phyloP scores from a whole-genome alignment of 2,329 filamentous ascomycete species.

The Neoarthrinium moseri region DNA sequence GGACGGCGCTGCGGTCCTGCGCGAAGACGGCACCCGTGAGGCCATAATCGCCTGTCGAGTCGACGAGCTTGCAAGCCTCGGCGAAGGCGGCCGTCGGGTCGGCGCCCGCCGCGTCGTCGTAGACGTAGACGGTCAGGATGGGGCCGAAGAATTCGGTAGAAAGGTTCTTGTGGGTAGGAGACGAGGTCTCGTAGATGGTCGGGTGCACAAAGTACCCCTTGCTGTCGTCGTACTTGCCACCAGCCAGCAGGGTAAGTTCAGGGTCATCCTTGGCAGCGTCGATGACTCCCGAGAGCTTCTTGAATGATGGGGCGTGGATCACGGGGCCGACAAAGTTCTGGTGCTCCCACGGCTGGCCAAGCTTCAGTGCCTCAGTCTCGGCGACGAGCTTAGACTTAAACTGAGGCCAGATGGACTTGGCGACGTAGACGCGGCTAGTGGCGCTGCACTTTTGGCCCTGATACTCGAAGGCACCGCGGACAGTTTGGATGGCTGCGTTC shows the following conservation, averaged over 20 bases:
- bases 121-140: slow-evolving; percentile 71
- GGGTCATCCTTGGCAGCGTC: slow-evolving; percentile 75
- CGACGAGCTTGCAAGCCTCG: slow-evolving; percentile 61
- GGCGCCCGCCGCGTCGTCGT: slow-evolving; percentile 64
- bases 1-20: slow-evolving; percentile 62
- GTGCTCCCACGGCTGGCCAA: slow-evolving; percentile 68
- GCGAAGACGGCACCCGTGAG: slow-evolving; percentile 78
- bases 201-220: slow-evolving; percentile 83
- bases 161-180: slow-evolving; percentile 72
- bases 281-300: slow-evolving; percentile 75
- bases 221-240: slow-evolving; percentile 74
- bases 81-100: slow-evolving; percentile 54
- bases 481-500: slow-evolving; percentile 78
- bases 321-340: slow-evolving; percentile 84
- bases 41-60: slow-evolving; percentile 73
- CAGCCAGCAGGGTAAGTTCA: slow-evolving; percentile 70
- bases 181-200: slow-evolving; percentile 74
- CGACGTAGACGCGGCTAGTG: slow-evolving; percentile 76
- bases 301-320: slow-evolving; percentile 79
- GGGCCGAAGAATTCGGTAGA: slow-evolving; percentile 82
- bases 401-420: slow-evolving; percentile 70
- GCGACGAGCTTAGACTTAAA: slow-evolving; percentile 66
- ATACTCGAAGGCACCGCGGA: slow-evolving; percentile 86
- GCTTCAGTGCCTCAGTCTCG: slow-evolving; percentile 69
- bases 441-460: slow-evolving; percentile 92